Percentiles rank a stretch among this genome's conserved stretches.
Conservation (phyloP, 2,329 filamentous ascomycete genomes). For the Erysiphe neolycopersici region DNA sequence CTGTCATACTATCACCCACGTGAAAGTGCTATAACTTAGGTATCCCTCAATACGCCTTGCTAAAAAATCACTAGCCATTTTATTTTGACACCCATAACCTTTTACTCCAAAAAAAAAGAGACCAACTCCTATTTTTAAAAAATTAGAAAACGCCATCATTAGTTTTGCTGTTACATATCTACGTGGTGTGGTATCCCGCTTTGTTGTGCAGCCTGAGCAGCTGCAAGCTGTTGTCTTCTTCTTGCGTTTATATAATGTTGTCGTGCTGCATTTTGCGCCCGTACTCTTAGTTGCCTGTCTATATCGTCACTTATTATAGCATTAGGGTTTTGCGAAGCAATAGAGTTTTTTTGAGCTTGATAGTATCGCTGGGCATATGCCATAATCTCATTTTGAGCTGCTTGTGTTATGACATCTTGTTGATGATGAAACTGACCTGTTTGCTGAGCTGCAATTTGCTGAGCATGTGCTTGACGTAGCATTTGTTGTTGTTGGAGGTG, state of each 20-base stretch:
- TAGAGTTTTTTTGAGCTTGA: background rate
- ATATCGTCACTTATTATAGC: background rate
- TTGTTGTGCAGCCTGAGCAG: conserved; percentile 5
- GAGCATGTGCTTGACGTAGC: conserved; percentile 1
- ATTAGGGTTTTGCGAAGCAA: background rate
- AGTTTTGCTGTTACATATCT: conserved; percentile 1
- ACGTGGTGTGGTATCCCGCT: conserved; percentile 12
- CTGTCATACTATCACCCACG: no score
- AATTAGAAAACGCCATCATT: background rate
- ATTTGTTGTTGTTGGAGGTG: conserved; percentile 6
- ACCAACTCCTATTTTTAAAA: no score
- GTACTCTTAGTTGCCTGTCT: conserved; percentile 1
- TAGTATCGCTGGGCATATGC: background rate
- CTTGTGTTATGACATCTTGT: background rate
- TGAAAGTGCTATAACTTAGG: no score
- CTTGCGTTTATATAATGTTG: conserved; percentile 1
- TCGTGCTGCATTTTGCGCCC: conserved; percentile 1
- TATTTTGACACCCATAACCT: no score
- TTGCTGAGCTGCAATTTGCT: conserved; percentile 1
- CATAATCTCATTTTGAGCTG: background rate
- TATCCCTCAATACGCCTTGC: no score
- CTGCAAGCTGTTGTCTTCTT: conserved; percentile 5
- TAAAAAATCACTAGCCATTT: no score
- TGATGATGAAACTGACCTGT: background rate
- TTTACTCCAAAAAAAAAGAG: no score